Evolutionary conservation across 2,329 filamentous ascomycete genomes (phyloP).

Genomic region (Monosporascus sp.): DNA sequence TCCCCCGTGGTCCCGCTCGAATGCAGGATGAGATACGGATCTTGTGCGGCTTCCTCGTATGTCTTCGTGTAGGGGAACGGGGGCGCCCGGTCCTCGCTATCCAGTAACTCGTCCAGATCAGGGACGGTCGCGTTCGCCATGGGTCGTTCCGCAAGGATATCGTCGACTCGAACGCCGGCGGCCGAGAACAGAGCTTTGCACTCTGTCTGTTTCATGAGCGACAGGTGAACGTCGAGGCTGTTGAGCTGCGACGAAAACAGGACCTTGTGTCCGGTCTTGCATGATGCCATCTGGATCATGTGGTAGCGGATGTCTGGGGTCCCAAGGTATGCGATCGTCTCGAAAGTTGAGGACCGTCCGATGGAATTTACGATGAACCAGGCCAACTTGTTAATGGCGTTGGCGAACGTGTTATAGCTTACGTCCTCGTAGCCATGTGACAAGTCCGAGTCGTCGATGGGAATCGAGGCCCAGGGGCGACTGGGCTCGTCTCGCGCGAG

Average conservation of each 20-base stretch:
- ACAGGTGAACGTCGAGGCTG: constrained; percentile 11
- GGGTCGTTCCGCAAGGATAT: constrained; percentile 10
- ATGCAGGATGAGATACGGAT: constrained; percentile 13
- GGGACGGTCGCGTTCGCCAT: constrained; percentile 12
- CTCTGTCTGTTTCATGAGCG: constrained; percentile 13
- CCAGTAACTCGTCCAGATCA: constrained; percentile 9
- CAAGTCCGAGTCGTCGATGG: constrained; percentile 16
- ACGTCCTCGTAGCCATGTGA: constrained; percentile 17
- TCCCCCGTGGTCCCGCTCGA: constrained; percentile 16
- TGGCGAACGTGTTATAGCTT: constrained; percentile 9
- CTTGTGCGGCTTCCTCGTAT: constrained; percentile 10
- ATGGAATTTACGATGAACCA: constrained; percentile 12
- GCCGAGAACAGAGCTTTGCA: constrained; percentile 13
- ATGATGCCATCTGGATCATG: constrained; percentile 18
- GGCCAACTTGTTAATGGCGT: constrained; percentile 16
- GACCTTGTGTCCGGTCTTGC: constrained; percentile 17
- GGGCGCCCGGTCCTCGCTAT: constrained; percentile 1
- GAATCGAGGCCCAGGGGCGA: constrained; percentile 13
- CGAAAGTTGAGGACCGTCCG: constrained; percentile 12
- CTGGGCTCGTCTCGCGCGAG: constrained; percentile 8
- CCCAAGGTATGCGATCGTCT: constrained; percentile 15
- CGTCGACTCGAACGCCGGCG: constrained; percentile 9
- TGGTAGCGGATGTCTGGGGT: constrained; percentile 15
- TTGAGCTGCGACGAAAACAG: constrained; percentile 17
- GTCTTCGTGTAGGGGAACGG: constrained; percentile 16